Evolutionary conservation across 371 early-diverging fungal genomes (phyloP).

Genomic region (Haplosporangium sp.): DNA sequence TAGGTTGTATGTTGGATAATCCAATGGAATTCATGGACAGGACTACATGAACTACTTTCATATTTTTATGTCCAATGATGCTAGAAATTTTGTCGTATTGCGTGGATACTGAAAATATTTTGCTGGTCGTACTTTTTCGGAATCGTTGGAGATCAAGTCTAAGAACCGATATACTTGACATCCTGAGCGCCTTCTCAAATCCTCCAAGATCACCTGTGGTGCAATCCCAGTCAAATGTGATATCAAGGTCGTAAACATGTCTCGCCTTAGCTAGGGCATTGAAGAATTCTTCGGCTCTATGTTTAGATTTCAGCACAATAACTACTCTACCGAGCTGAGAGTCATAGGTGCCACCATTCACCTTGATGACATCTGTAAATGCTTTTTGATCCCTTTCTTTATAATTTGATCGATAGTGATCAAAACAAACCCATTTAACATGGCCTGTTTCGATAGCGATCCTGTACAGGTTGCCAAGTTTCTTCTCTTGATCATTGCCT

Average conservation of each 20-base stretch:
- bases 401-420: too few relatives aligned
- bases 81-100: neutral
- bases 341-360: constrained; percentile 9
- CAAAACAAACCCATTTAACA: too few relatives aligned
- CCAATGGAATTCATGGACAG: constrained; percentile 6
- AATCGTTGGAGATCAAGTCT: constrained; percentile 9
- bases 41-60: constrained; percentile 19
- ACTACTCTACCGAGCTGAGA: constrained; percentile 9
- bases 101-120: constrained; percentile 7
- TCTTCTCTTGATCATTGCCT: neutral
- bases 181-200: neutral
- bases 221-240: constrained; percentile 15
- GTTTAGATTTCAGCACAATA: constrained; percentile 3
- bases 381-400: too few relatives aligned
- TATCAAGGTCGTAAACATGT: constrained; percentile 3
- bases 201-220: constrained; percentile 11
- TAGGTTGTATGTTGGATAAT: constrained; percentile 5
- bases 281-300: constrained; percentile 9
- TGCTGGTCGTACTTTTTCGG: constrained; percentile 1
- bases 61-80: constrained; percentile 1
- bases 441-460: too few relatives aligned
- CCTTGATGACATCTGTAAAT: neutral
- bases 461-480: too few relatives aligned
- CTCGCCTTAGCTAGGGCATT: constrained; percentile 10
- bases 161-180: constrained; percentile 6